phyloP scores from a whole-genome alignment of 331 rosid genomes.

The Ulmus americana region DNA sequence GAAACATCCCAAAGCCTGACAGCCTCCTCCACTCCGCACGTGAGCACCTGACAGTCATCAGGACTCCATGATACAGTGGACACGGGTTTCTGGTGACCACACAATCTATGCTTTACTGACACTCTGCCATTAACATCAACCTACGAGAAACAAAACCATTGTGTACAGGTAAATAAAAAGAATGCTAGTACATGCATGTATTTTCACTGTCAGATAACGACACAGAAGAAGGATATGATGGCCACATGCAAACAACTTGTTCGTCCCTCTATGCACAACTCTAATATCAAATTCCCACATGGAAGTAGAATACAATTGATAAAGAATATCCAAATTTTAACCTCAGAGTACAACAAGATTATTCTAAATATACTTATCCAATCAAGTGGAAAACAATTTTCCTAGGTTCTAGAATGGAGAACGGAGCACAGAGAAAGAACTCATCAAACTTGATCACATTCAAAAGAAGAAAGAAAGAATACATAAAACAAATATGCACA shows the following conservation, averaged over 20 bases:
- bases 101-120: conserved; percentile 63
- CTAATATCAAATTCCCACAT: too few relatives aligned
- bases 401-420: neutral
- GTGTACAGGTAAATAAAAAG: too few relatives aligned
- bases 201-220: too few relatives aligned
- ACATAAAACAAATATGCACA: too few relatives aligned
- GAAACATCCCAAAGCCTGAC: conserved; percentile 92
- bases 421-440: neutral
- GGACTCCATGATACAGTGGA: conserved; percentile 91
- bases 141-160: conserved; percentile 24
- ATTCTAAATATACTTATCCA: too few relatives aligned
- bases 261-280: too few relatives aligned
- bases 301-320: too few relatives aligned
- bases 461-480: neutral
- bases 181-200: too few relatives aligned
- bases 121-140: conserved; percentile 52
- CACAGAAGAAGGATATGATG: too few relatives aligned
- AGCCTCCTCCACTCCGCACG: conserved; percentile 89
- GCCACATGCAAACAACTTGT: too few relatives aligned
- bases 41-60: conserved; percentile 72
- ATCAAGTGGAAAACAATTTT: neutral
- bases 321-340: too few relatives aligned
- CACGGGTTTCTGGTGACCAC: conserved; percentile 78
- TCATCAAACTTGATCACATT: neutral
- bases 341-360: too few relatives aligned